Conservation (phyloP, 2,329 filamentous ascomycete species). For the Aspergillus intermedius region DNA sequence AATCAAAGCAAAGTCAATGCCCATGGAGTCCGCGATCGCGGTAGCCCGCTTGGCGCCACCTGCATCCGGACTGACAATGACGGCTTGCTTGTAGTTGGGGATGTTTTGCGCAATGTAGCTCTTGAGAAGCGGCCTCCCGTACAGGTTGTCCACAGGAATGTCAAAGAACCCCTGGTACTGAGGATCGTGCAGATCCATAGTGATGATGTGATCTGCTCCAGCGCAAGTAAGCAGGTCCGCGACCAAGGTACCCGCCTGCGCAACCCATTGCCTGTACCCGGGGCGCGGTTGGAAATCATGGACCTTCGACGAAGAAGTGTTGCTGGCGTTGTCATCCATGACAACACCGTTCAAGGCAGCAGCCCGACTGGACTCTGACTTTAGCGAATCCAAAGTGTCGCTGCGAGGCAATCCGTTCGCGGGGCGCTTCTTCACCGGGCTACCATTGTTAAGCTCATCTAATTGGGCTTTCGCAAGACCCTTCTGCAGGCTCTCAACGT, state of each 20-base stretch:
- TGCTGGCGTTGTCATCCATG: conserved; percentile 57
- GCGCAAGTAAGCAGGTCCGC: conserved; percentile 92
- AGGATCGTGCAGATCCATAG: conserved; percentile 92
- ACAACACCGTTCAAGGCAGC: conserved; percentile 40
- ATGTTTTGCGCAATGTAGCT: conserved; percentile 72
- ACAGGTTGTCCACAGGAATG: conserved; percentile 96
- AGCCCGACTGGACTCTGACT: conserved; percentile 22
- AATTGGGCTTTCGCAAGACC: conserved; percentile 63
- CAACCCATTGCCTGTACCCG: conserved; percentile 98
- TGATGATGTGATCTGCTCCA: conserved; percentile 93
- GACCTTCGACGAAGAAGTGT: conserved; percentile 46
- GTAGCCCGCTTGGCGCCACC: conserved; percentile 95
- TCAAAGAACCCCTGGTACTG: conserved; percentile 99
- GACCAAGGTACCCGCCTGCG: conserved; percentile 89
- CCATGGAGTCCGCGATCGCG: conserved; percentile 84
- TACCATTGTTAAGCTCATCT: conserved; percentile 44
- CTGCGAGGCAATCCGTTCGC: conserved; percentile 35
- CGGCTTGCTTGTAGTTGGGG: conserved; percentile 73
- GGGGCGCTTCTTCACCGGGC: conserved; percentile 39
- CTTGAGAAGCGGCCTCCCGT: conserved; percentile 55
- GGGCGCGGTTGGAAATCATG: conserved; percentile 72
- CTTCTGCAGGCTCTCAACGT: conserved; percentile 63
- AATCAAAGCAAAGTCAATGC: conserved; percentile 93
- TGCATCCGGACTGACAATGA: conserved; percentile 93
- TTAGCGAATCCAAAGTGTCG: conserved; percentile 33